phyloP scores from a whole-genome alignment of 306 rosid species.

The Trifolium dubium region DNA sequence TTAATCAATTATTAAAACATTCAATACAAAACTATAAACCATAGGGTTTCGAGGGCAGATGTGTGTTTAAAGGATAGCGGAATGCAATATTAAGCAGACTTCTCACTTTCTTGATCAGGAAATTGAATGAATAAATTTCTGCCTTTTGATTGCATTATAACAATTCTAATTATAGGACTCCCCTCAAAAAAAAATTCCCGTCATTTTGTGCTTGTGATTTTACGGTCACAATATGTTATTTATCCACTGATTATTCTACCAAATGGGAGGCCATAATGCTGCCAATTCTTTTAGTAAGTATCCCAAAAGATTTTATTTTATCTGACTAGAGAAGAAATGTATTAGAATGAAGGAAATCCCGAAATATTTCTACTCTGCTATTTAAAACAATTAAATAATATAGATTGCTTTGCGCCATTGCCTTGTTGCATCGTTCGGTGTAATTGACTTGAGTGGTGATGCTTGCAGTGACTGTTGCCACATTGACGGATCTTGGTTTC shows the following conservation, averaged over 20 bases:
- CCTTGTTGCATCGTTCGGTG: constrained; percentile 37
- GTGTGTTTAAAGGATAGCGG: constrained; percentile 29
- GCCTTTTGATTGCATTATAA: constrained; percentile 19
- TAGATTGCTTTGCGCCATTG: constrained; percentile 39
- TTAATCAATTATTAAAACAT: constrained; percentile 20
- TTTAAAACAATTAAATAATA: constrained; percentile 36
- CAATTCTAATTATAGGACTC: constrained; percentile 23
- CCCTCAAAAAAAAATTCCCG: neutral
- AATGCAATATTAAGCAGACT: constrained; percentile 10
- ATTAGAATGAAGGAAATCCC: constrained; percentile 23
- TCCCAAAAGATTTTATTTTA: constrained; percentile 22
- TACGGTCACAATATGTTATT: constrained; percentile 18
- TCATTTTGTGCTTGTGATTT: constrained; percentile 23
- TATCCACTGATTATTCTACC: constrained; percentile 12
- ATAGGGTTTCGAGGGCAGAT: constrained; percentile 22
- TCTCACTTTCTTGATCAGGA: constrained; percentile 22
- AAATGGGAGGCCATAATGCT: constrained; percentile 6
- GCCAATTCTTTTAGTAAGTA: constrained; percentile 11
- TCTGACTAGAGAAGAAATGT: constrained; percentile 3
- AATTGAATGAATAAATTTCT: constrained; percentile 6
- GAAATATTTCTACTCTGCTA: constrained; percentile 20
- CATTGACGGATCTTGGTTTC: constrained; percentile 96
- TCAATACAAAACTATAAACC: constrained; percentile 12
- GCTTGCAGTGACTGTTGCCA: constrained; percentile 80
- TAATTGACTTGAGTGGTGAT: constrained; percentile 40